A percentile compares a stretch with the other conserved stretches of the same genome.
Evolutionary conservation across 352 stramenopile genomes (phyloP).

Genomic region (Globisporangium camurandrum): DNA sequence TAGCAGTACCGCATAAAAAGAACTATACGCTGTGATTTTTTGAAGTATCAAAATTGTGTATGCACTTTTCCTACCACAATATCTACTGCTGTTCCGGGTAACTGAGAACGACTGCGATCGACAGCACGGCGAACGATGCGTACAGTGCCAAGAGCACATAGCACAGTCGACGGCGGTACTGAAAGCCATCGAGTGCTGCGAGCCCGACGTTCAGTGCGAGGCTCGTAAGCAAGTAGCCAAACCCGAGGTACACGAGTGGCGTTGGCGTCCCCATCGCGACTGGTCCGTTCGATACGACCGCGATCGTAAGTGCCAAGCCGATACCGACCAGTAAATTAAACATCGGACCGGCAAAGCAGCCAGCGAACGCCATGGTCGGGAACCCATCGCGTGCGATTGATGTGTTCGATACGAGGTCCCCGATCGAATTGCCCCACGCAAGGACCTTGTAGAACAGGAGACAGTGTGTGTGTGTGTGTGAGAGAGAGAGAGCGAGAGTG

Average conservation of each 20-base stretch:
- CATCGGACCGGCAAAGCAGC: slow-evolving; percentile 77
- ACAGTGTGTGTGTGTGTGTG: not conserved
- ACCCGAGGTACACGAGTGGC: slow-evolving; percentile 57
- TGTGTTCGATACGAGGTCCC: slow-evolving; percentile 72
- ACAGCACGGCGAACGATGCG: slow-evolving; percentile 53
- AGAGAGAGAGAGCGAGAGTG: not conserved
- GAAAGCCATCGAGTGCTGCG: slow-evolving; percentile 47
- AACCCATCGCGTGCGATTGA: slow-evolving; percentile 74
- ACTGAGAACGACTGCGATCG: slow-evolving; percentile 36
- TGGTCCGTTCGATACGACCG: slow-evolving; percentile 42
- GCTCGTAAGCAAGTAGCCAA: slow-evolving; percentile 57
- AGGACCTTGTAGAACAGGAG: slow-evolving; percentile 32
- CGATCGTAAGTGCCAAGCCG: slow-evolving; percentile 56
- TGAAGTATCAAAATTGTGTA: not conserved
- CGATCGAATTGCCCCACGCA: slow-evolving; percentile 75
- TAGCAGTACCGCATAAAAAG: too few species aligned
- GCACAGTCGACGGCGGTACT: slow-evolving; percentile 50
- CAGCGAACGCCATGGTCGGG: slow-evolving; percentile 75
- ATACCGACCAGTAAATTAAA: slow-evolving; percentile 75
- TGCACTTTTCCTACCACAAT: too few species aligned
- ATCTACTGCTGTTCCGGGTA: too few species aligned
- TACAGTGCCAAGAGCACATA: slow-evolving; percentile 57
- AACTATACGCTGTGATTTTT: too few species aligned
- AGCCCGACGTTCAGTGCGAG: slow-evolving; percentile 57
- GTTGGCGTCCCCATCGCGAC: slow-evolving; percentile 46